A percentile compares a stretch with the other conserved stretches of the same genome.
phyloP scores from a whole-genome alignment of 257 asterid genomes.

The Jacaranda copaia region DNA sequence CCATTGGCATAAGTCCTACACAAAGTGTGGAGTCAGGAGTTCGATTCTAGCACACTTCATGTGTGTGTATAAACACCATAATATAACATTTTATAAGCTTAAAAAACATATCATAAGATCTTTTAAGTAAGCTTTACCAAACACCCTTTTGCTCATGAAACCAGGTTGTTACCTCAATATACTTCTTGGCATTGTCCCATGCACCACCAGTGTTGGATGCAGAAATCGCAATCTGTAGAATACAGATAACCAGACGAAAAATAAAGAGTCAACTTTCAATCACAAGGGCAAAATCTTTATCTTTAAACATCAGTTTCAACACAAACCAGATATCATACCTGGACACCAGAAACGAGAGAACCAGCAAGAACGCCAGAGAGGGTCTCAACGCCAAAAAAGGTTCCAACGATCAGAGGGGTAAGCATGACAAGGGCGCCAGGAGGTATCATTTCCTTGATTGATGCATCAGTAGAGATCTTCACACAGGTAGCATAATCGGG shows the following conservation, averaged over 20 bases:
- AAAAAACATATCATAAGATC: too few species aligned
- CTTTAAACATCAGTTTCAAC: background rate
- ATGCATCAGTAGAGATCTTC: conserved; percentile 89
- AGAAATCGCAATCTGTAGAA: conserved; percentile 61
- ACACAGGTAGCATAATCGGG: conserved; percentile 93
- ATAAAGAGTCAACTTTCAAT: too few species aligned
- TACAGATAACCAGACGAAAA: background rate
- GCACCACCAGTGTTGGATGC: conserved; percentile 87
- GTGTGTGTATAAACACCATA: background rate
- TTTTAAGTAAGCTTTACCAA: too few species aligned
- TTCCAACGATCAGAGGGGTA: conserved; percentile 84
- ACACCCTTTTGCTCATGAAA: background rate
- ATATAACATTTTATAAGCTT: too few species aligned
- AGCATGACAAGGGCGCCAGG: conserved; percentile 98
- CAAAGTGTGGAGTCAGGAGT: too few species aligned
- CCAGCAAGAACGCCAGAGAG: conserved; percentile 95
- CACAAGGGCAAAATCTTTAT: background rate
- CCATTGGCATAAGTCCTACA: too few species aligned
- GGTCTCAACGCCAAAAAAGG: conserved; percentile 89
- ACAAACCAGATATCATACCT: conserved; percentile 51
- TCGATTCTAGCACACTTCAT: too few species aligned
- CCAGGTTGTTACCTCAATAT: conserved; percentile 57
- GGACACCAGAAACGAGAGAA: conserved; percentile 91
- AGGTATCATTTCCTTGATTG: conserved; percentile 89
- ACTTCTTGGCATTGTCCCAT: conserved; percentile 81